Evolutionary conservation across 345 rosid genomes (phyloP).

Genomic region (Lagerstroemia speciosa): DNA sequence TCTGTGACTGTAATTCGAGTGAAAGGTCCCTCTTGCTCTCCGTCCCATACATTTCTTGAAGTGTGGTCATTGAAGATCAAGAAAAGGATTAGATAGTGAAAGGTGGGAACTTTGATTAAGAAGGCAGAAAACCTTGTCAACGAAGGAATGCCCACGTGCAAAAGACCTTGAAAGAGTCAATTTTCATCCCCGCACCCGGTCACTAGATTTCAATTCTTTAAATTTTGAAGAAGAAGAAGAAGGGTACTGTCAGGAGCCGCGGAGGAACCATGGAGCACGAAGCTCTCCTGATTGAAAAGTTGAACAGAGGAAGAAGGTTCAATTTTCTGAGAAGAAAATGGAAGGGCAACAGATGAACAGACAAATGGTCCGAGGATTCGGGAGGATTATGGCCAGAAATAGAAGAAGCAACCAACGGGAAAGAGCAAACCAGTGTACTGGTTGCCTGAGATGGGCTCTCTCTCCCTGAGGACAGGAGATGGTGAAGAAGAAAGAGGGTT

Average conservation of each 20-base stretch:
- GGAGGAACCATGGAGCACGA: neutral
- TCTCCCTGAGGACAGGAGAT: too few relatives aligned
- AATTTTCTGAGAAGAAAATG: too few relatives aligned
- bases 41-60: slow-evolving; percentile 47
- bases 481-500: too few relatives aligned
- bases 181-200: neutral
- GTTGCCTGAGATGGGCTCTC: too few relatives aligned
- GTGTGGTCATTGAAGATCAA: slow-evolving; percentile 1
- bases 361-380: too few relatives aligned
- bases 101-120: neutral
- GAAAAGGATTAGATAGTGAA: neutral
- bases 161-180: slow-evolving; percentile 7
- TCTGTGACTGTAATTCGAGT: slow-evolving; percentile 65
- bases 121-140: neutral
- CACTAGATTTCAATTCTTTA: neutral
- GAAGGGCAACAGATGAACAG: too few relatives aligned
- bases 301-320: too few relatives aligned
- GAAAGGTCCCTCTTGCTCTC: slow-evolving; percentile 59
- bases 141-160: too few relatives aligned
- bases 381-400: too few relatives aligned
- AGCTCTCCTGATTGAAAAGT: neutral
- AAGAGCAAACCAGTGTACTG: too few relatives aligned
- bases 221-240: slow-evolving; percentile 5
- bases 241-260: neutral
- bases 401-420: too few relatives aligned